Conservation (phyloP, 2,329 filamentous ascomycete genomes). For the Nothomitra cinnamomea region DNA sequence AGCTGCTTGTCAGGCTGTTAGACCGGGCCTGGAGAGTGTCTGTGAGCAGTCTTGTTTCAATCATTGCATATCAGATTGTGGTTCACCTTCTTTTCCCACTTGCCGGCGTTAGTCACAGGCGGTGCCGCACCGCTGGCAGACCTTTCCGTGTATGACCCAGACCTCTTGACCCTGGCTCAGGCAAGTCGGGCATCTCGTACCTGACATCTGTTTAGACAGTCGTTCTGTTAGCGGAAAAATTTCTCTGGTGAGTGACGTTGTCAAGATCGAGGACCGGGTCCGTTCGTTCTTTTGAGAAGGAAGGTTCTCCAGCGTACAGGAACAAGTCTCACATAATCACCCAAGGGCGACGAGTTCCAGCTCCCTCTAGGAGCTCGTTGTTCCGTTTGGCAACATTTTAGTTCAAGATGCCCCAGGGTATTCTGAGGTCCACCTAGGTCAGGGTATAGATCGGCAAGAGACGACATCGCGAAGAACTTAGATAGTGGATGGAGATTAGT, state of each 20-base stretch:
- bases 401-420: not conserved
- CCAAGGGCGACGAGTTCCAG: not conserved
- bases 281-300: not conserved
- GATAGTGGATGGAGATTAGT: not conserved
- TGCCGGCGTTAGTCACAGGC: slow-evolving; percentile 1
- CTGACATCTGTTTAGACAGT: not conserved
- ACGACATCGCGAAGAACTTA: not conserved
- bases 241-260: not conserved
- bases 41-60: not conserved
- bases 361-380: not conserved
- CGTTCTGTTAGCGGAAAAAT: not conserved
- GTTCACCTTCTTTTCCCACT: not conserved
- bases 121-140: slow-evolving; percentile 5
- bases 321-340: slow-evolving; percentile 2
- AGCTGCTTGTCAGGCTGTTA: too few species aligned
- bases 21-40: too few species aligned
- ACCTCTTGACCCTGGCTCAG: slow-evolving; percentile 2
- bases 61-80: not conserved
- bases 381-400: not conserved
- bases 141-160: slow-evolving; percentile 5
- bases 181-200: slow-evolving; percentile 4
- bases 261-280: not conserved
- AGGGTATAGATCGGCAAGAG: not conserved
- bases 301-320: slow-evolving; percentile 3
- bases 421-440: not conserved